phyloP scores from a whole-genome alignment of 78 protist genomes.

The Dictyostelium firmibasis region DNA sequence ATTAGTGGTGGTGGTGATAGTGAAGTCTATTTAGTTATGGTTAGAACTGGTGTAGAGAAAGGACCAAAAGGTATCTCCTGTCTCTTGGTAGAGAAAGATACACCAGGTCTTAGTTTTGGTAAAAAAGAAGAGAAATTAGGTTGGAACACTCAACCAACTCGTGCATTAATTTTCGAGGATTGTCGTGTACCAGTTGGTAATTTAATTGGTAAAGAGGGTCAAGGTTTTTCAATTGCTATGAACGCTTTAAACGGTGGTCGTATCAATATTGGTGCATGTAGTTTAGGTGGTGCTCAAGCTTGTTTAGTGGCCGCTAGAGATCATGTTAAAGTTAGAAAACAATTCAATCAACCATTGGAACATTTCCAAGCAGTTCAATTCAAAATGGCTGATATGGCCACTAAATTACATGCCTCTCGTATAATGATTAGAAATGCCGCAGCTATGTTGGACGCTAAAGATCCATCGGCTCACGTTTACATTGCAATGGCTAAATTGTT shows the following conservation, averaged over 20 bases:
- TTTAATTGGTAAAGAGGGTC: slow-evolving; percentile 91
- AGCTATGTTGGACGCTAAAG: slow-evolving; percentile 47
- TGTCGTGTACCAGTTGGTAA: slow-evolving; percentile 87
- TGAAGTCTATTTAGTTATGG: slow-evolving; percentile 93
- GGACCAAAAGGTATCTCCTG: slow-evolving; percentile 92
- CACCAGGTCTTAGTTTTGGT: slow-evolving; percentile 93
- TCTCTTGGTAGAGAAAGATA: slow-evolving; percentile 86
- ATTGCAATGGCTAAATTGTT: slow-evolving; percentile 95
- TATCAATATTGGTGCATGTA: slow-evolving; percentile 90
- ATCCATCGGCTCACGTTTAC: slow-evolving; percentile 61
- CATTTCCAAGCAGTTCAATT: slow-evolving; percentile 89
- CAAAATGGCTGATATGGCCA: slow-evolving; percentile 92
- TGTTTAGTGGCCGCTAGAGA: slow-evolving; percentile 78
- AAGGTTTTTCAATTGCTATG: slow-evolving; percentile 98
- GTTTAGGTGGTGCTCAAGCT: slow-evolving; percentile 93
- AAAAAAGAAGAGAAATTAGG: slow-evolving; percentile 90
- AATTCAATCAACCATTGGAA: slow-evolving; percentile 85
- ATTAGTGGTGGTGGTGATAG: slow-evolving; percentile 94
- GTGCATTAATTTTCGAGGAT: slow-evolving; percentile 88
- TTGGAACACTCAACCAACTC: slow-evolving; percentile 91
- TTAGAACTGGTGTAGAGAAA: slow-evolving; percentile 86
- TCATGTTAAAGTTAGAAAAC: slow-evolving; percentile 86
- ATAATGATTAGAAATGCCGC: slow-evolving; percentile 82
- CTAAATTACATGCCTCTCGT: slow-evolving; percentile 87
- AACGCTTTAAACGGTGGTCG: slow-evolving; percentile 95